A percentile compares a stretch with the other conserved stretches of the same genome.
Evolutionary conservation across 148 eudicot species (phyloP).

Genomic region (Polygonum aviculare): DNA sequence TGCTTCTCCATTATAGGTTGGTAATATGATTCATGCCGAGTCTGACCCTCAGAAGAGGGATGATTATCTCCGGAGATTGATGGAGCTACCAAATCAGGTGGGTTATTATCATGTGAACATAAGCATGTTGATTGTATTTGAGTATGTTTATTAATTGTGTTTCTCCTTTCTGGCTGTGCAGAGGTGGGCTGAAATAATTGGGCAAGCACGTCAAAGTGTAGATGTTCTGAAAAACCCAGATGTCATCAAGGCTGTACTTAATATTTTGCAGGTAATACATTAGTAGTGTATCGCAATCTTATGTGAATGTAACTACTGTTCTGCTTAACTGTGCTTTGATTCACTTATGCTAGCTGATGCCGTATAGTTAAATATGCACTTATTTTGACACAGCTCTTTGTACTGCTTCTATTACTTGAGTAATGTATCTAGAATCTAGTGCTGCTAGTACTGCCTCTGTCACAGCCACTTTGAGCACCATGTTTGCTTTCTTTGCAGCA

Average conservation of each 20-base stretch:
- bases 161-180: conserved; percentile 26
- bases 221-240: conserved; percentile 81
- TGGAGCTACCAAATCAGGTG: conserved; percentile 97
- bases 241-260: conserved; percentile 82
- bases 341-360: neutral
- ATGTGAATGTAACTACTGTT: neutral
- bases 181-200: conserved; percentile 98
- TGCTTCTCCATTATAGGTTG: conserved; percentile 47
- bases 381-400: neutral
- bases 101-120: neutral
- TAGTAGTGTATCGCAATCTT: neutral
- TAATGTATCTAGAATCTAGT: neutral
- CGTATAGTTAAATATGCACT: neutral
- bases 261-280: conserved; percentile 76
- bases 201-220: conserved; percentile 88
- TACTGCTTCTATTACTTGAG: neutral
- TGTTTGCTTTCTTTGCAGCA: neutral
- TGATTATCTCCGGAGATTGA: conserved; percentile 78
- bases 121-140: neutral
- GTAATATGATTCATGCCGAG: conserved; percentile 94
- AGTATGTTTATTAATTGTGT: neutral
- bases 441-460: neutral
- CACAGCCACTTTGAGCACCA: neutral
- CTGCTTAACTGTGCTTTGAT: neutral
- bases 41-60: conserved; percentile 84